Evolutionary conservation across 176 grass and related monocot species (phyloP), one percentile per base, ranked within the genome.

Genomic region (Avena atlantica): DNA sequence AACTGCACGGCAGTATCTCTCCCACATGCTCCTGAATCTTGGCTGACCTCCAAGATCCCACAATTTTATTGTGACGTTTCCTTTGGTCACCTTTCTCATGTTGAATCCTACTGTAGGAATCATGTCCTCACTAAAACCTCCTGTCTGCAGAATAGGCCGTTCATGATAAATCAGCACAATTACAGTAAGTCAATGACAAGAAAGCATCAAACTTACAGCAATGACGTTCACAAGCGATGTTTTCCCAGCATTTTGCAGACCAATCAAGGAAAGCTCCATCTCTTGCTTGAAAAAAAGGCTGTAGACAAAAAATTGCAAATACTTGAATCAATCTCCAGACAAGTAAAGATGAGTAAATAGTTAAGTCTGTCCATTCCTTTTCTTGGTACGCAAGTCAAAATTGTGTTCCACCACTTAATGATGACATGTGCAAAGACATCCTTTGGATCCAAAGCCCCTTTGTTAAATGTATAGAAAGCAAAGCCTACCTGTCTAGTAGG

Each of bases 281-380:
- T 99, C 97, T 93, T 99, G 97, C 94, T 99, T 99, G 85, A 99
- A 99, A 66, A 99, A 99, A 66, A 99, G 89, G 85, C 97, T 99
- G 90, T 48, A 81, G 12, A 47, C 12, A 13, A 23, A 52, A 36
- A 76, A 21, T 12, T 3, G 55, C 36, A 51, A 68, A 80, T 42
- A n/a, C 16, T 61, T n/a, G 48, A 76, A 70, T 76, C 17, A 70
- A 62, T 9, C 20, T 60, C 3, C 37, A 58, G 57, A 62, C 15
- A 81, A 80, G 21, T 7, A 42, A 87, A 47, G 20, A 83, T 2
- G 27, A 71, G 45, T n/a, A 70, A 78, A 11, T 3, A 40, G 16
- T 45, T 17, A 74, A 7, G 6, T 57, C 17, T 3, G 36, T 17
- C 1, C 70, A 81, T 79, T 31, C 13, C 24, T 90, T 25, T 83